Base-by-base conservation (phyloP, 352 stramenopile genomes). In the Pythium grandisporangium region DNA sequence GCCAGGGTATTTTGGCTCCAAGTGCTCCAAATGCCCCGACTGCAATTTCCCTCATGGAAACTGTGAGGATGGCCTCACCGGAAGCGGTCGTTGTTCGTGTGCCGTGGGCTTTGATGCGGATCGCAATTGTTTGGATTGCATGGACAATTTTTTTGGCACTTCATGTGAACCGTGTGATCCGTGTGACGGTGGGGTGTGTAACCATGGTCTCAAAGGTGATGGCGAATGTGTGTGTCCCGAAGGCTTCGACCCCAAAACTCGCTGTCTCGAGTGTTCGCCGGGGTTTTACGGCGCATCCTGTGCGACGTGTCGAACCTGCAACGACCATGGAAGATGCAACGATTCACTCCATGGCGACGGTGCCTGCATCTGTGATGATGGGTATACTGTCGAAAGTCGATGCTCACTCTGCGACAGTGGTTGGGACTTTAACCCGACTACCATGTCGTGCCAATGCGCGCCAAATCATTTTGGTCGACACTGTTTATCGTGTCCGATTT, bases 371-470 rank as follows among this genome's bases (percentile, higher is more conserved):
- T 95, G 82, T 42, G 75, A 93, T 36, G 76, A 90, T 67, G 79
- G 76, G 2, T 95, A 91, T 42, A 88, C 76, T 2, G 43, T 66
- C 16, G 72, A 74, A 35, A 84, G 66, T 19, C 69, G 77, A 6
- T 95, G 82, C 39, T 70, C 78, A 8, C 66, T 89, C 0, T 93
- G 79, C 35, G 72, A 88, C 30, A 63, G 88, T 54, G 79, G 79
- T 5, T 93, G 79, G 79, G 79, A 93, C 45, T 93, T 93, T 37
- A 93, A 93, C 33, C 79, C 79, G 5, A 85, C 70, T 43, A 87
- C 74, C 2, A 93, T 93, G 79, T 77, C 70, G 30, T 93, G 79
- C 26, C 79, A 93, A 55, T 93, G 79, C 51, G 67, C 79, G 13
- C 79, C 79, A 6, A 62, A 90, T 43, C 79, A 93, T 45, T 93